These are phyloP conservation scores for Furcasterigmium furcatum DNA, from an alignment of 2,329 filamentous ascomycete genomes.

Conservation along the genomic window DNA sequence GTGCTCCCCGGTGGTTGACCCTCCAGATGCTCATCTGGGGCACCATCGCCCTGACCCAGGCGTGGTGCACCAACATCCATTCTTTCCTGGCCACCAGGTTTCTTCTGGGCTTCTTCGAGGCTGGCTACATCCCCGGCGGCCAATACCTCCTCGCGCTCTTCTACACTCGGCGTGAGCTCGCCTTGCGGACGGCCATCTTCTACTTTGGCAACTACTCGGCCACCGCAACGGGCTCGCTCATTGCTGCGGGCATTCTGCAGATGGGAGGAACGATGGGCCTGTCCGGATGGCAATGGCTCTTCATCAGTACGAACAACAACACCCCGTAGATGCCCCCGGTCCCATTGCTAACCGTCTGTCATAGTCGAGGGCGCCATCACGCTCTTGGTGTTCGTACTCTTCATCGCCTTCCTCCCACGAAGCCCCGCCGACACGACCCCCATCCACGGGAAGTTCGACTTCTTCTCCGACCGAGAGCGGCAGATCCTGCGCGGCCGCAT, in stretches of 20 bases:
- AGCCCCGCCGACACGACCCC: constrained; percentile 7
- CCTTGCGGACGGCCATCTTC: constrained; percentile 30
- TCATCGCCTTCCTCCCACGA: constrained; percentile 6
- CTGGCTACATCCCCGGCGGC: constrained; percentile 26
- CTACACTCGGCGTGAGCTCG: constrained; percentile 24
- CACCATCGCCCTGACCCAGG: constrained; percentile 20
- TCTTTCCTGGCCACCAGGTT: constrained; percentile 21
- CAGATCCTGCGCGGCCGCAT: constrained; percentile 6
- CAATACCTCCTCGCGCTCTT: constrained; percentile 24
- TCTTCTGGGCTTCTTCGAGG: constrained; percentile 23
- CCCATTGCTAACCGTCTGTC: not conserved
- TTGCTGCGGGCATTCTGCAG: constrained; percentile 9
- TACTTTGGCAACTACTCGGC: constrained; percentile 39
- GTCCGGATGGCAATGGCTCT: constrained; percentile 14
- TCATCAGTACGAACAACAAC: constrained; percentile 3
- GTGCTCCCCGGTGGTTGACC: constrained; percentile 10
- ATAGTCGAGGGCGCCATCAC: constrained; percentile 9
- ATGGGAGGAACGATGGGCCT: constrained; percentile 5
- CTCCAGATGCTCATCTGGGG: constrained; percentile 24
- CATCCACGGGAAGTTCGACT: constrained; percentile 7
- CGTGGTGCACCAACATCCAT: constrained; percentile 18
- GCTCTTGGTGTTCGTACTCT: constrained; percentile 7
- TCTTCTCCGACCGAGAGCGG: constrained; percentile 7
- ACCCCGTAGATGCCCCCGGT: not conserved
- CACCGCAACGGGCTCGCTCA: constrained; percentile 8